These are phyloP conservation scores for Eleusine coracana DNA, from an alignment of 176 grass and related monocot species.

Conservation along the genomic window DNA sequence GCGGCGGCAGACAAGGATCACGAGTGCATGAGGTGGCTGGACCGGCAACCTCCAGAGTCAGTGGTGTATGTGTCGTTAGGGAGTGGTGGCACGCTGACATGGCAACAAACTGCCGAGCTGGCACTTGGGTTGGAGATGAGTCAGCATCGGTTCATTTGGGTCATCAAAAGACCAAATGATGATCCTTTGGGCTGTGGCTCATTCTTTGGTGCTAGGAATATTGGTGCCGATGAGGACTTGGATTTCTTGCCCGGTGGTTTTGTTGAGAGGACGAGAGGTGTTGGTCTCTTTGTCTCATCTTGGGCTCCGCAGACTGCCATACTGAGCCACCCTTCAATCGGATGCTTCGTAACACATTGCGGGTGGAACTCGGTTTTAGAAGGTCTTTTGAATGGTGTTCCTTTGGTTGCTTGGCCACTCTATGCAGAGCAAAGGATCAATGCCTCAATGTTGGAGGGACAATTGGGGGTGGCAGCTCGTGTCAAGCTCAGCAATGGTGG, in stretches of 20 bases:
- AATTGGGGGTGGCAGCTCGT: constrained; percentile 22
- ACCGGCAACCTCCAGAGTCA: constrained; percentile 53
- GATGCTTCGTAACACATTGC: constrained; percentile 65
- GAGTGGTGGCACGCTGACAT: constrained; percentile 54
- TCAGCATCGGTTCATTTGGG: constrained; percentile 56
- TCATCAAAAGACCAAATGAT: constrained; percentile 40
- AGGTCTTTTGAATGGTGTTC: constrained; percentile 41
- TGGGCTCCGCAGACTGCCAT: constrained; percentile 52
- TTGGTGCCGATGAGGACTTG: neutral
- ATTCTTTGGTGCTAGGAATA: constrained; percentile 31
- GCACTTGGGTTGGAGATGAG: constrained; percentile 54
- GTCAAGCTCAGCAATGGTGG: neutral
- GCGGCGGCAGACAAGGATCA: neutral
- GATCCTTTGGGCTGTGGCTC: neutral
- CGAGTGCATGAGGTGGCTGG: constrained; percentile 46
- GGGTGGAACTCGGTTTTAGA: constrained; percentile 72
- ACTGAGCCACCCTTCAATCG: constrained; percentile 23
- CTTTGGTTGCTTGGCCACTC: constrained; percentile 65
- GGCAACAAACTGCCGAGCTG: constrained; percentile 51
- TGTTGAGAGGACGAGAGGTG: constrained; percentile 16
- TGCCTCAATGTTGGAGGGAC: constrained; percentile 46
- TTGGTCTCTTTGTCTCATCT: neutral
- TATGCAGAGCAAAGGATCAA: constrained; percentile 70
- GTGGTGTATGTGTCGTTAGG: constrained; percentile 70
- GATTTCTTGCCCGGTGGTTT: constrained; percentile 54